Percentiles rank a stretch among this genome's conserved stretches.
Conservation (phyloP, 306 rosid genomes). For the Datisca glomerata region DNA sequence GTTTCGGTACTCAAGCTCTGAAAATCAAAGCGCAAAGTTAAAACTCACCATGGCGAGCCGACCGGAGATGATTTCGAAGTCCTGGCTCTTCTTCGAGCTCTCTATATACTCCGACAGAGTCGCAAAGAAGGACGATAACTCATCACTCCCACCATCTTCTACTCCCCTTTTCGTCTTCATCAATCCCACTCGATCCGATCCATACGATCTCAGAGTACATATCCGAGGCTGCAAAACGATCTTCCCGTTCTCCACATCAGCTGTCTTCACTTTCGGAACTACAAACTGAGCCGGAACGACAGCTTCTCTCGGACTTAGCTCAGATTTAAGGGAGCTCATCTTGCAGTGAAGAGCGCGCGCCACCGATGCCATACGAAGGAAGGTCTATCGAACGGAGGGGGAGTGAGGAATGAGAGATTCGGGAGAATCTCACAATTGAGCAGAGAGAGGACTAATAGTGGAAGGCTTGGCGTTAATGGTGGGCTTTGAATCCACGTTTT, state of each 20-base stretch:
- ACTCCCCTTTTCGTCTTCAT: slow-evolving; percentile 25
- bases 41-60: slow-evolving; percentile 87
- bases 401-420: not conserved
- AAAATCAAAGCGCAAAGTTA: no score
- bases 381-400: not conserved
- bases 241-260: slow-evolving; percentile 35
- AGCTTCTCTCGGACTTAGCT: slow-evolving; percentile 7
- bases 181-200: slow-evolving; percentile 38
- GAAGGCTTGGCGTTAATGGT: not conserved
- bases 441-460: not conserved
- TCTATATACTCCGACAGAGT: slow-evolving; percentile 69
- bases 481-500: slow-evolving; percentile 13
- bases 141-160: slow-evolving; percentile 17
- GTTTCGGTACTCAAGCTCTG: no score
- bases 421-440: slow-evolving; percentile 10
- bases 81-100: slow-evolving; percentile 77
- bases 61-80: slow-evolving; percentile 85
- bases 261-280: slow-evolving; percentile 24
- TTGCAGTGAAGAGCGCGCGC: slow-evolving; percentile 31
- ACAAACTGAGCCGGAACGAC: slow-evolving; percentile 26
- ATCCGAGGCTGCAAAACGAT: slow-evolving; percentile 73
- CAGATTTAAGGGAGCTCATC: slow-evolving; percentile 16
- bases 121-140: slow-evolving; percentile 53
- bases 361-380: slow-evolving; percentile 27
- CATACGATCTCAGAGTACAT: slow-evolving; percentile 76